Evolutionary conservation across 164 flowering plant genomes (phyloP).

Genomic region (Paratinospora sagittata): DNA sequence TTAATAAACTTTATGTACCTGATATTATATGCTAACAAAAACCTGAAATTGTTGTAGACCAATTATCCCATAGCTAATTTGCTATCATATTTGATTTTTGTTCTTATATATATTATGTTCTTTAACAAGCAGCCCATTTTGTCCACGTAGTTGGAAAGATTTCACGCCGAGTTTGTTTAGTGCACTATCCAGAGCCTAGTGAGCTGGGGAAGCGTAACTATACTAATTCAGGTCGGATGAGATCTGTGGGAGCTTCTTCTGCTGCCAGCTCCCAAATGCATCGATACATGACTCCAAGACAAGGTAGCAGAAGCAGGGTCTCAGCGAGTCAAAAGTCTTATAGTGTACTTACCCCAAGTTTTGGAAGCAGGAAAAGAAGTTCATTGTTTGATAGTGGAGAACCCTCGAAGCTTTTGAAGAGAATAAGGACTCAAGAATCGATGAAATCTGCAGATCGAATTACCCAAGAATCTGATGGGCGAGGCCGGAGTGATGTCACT

Average conservation of each 20-base stretch:
- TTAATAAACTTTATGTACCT: background rate
- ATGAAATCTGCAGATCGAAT: slow-evolving; percentile 20
- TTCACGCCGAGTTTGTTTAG: slow-evolving; percentile 57
- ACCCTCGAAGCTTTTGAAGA: slow-evolving; percentile 29
- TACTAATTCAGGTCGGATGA: background rate
- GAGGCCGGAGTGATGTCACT: slow-evolving; percentile 29
- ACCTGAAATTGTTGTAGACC: background rate
- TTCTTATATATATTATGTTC: too few relatives aligned
- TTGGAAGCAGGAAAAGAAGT: slow-evolving; percentile 33
- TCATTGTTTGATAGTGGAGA: slow-evolving; percentile 24
- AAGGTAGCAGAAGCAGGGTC: slow-evolving; percentile 23
- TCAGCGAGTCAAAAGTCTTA: slow-evolving; percentile 15
- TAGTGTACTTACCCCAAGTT: slow-evolving; percentile 22
- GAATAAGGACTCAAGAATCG: slow-evolving; percentile 20
- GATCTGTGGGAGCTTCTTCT: slow-evolving; percentile 23
- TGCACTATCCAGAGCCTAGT: slow-evolving; percentile 56
- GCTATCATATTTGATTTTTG: background rate
- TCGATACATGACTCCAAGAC: slow-evolving; percentile 22
- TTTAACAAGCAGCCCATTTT: too few relatives aligned
- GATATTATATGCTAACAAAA: background rate
- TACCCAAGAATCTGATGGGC: slow-evolving; percentile 31
- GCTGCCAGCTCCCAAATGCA: background rate
- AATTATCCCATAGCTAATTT: background rate
- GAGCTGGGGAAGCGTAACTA: slow-evolving; percentile 23
- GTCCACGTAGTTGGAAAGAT: slow-evolving; percentile 66